Base-by-base conservation (phyloP, 2,329 filamentous ascomycete genomes). In the Verticillium nubilum region DNA sequence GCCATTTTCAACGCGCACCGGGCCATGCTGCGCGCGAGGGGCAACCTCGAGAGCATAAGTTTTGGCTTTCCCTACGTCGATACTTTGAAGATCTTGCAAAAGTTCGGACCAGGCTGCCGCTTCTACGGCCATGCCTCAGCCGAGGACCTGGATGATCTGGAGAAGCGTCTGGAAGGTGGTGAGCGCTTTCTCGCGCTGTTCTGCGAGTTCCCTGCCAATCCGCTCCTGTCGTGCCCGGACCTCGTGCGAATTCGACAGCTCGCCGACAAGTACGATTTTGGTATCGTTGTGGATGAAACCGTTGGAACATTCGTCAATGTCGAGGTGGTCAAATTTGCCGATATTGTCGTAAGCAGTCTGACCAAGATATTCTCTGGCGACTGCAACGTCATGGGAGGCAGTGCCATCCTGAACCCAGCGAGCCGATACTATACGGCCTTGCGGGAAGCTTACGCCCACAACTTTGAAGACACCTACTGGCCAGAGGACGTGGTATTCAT, bases 41-140 rank as follows among this genome's bases (percentile, higher is more conserved):
- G 86, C 3, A 76, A 80, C 7, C 70, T 84, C 61, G 90, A 91
- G 73, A 96, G 92, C 72, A 86, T 99, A 69, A 93, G 89, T 68
- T 97, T 92, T 69, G 95, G 95, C n/a, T 99, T 99, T 67, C 92
- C 95, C 0, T 99, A 99, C 67, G 91, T 97, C 57, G 95, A 99
- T 73, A 97, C 95, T 0, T 82, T 98, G 58, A 99, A 99, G 72
- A 91, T 97, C 56, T 78, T 98, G 5, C 81, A 98, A 71, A 99
- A 98, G 72, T 98, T 96, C 72, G 95, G 94, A 0, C 90, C 92
- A 0, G 94, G 94, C 1, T 93, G 89, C 61, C 72, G 89, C 2
- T 98, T 98, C 71, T 97, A 96, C 73, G 94, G 94, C 3, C 84
- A 89, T 67, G 91, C 89, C 1, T 90, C 89, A 2, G 77, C 85